Conservation (phyloP, 352 stramenopile species). For the Phytophthora tentaculata region DNA sequence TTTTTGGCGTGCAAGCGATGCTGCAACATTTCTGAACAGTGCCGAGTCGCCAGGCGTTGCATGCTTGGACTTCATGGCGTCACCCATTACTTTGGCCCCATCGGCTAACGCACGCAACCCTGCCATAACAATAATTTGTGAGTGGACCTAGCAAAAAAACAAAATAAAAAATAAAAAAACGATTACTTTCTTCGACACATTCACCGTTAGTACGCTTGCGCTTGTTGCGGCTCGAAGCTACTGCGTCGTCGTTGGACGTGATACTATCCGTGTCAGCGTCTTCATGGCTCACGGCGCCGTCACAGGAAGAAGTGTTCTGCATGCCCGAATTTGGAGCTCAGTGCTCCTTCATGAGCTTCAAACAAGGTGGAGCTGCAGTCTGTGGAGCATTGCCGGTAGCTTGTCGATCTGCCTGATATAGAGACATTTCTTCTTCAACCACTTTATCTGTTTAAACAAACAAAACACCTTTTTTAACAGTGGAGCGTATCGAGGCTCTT, state of each 20-base stretch:
- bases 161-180: background rate
- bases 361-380: background rate
- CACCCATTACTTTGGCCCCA: background rate
- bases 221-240: no score
- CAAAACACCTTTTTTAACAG: no score
- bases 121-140: no score
- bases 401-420: background rate
- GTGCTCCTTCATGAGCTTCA: background rate
- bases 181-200: background rate
- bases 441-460: background rate
- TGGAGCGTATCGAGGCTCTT: no score
- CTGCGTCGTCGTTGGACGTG: no score
- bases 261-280: no score
- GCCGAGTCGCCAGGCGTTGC: background rate
- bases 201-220: background rate
- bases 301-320: background rate
- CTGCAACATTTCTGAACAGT: background rate
- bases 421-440: background rate
- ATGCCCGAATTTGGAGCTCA: background rate
- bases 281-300: background rate
- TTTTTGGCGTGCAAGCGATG: background rate
- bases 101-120: background rate
- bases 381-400: no score
- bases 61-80: conserved; percentile 2
- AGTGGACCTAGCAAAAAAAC: no score